phyloP scores from a whole-genome alignment of 2,329 filamentous ascomycete species.

The Lasiodiplodia hormozganensis region DNA sequence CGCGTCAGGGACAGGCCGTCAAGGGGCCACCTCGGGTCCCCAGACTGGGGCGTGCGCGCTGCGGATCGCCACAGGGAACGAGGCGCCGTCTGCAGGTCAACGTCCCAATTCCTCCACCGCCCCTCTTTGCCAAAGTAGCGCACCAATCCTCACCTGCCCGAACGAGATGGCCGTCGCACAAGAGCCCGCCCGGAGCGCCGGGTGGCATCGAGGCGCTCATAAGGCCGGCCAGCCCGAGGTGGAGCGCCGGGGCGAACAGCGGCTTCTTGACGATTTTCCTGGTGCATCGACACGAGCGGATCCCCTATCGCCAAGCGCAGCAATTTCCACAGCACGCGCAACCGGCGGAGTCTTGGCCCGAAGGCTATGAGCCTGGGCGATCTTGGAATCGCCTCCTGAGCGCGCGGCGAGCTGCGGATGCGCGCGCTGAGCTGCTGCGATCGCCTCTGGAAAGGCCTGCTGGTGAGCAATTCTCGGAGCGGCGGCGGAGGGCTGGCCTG shows the following conservation, averaged over 20 bases:
- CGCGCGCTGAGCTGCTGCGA: conserved; percentile 3
- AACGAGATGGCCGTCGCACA: conserved; percentile 1
- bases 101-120: conserved; percentile 1
- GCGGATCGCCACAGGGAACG: conserved; percentile 21
- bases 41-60: conserved; percentile 18
- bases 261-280: conserved; percentile 1
- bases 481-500: no score
- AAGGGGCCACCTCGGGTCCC: conserved; percentile 10
- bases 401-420: neutral
- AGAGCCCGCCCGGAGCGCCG: neutral
- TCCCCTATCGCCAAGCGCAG: conserved; percentile 25
- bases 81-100: neutral
- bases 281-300: neutral
- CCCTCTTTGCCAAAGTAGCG: neutral
- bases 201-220: neutral
- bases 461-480: conserved; percentile 4
- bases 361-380: conserved; percentile 12
- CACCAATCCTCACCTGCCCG: conserved; percentile 18
- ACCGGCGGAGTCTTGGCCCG: conserved; percentile 19
- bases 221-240: conserved; percentile 9
- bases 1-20: neutral
- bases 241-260: neutral
- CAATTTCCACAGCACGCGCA: conserved; percentile 24
- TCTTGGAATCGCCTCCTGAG: conserved; percentile 18
- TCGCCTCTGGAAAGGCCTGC: conserved; percentile 3